Evolutionary conservation across 495 filamentous ascomycete genomes (phyloP).

Genomic region (Platismatia glauca): DNA sequence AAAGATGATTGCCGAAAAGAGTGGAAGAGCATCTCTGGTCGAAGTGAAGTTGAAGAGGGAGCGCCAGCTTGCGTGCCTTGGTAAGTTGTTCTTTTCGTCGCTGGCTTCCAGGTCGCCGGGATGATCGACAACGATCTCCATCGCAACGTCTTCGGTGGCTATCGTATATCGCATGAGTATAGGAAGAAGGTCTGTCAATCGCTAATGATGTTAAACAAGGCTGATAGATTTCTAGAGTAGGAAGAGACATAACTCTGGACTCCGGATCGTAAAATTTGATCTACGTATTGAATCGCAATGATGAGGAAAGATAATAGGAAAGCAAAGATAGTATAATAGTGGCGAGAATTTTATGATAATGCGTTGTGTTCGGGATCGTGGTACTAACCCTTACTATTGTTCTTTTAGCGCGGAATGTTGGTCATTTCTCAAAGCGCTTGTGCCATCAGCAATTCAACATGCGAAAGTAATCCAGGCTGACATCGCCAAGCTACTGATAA

Average conservation of each 20-base stretch:
- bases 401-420: constrained; percentile 16
- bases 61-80: constrained; percentile 33
- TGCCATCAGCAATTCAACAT: background rate
- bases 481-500: background rate
- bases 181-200: background rate
- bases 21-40: constrained; percentile 45
- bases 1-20: constrained; percentile 44
- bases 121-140: constrained; percentile 20
- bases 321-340: constrained; percentile 1
- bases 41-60: constrained; percentile 68
- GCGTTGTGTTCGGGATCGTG: constrained; percentile 14
- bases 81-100: constrained; percentile 20
- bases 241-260: constrained; percentile 3
- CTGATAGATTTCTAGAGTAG: background rate
- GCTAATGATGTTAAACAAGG: background rate
- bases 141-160: constrained; percentile 7
- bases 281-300: background rate
- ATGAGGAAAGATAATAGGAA: background rate
- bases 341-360: constrained; percentile 20
- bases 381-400: constrained; percentile 23
- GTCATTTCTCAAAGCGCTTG: background rate
- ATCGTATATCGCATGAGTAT: constrained; percentile 2
- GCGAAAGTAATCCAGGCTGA: background rate
- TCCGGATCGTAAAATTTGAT: background rate
- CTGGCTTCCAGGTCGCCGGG: constrained; percentile 14